Evolutionary conservation across 805 yeast species (phyloP).

Genomic region (Saccharomycopsis selenospora): DNA sequence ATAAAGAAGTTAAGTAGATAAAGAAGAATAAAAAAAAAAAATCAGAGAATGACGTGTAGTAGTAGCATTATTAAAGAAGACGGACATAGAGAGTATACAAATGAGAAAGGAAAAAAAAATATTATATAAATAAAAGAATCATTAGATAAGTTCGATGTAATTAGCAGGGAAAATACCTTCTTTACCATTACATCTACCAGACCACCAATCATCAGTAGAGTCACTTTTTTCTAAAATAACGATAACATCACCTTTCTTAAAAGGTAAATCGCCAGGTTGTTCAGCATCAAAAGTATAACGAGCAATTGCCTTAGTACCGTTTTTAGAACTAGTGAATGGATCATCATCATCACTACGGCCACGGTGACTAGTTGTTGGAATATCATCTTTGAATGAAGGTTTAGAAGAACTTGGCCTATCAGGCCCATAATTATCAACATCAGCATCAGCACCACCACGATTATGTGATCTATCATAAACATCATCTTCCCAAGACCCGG

Average conservation of each 20-base stretch:
- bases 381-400: constrained; percentile 32
- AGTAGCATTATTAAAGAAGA: background rate
- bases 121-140: background rate
- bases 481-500: constrained; percentile 78
- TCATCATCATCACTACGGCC: constrained; percentile 37
- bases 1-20: too few species aligned
- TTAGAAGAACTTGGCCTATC: constrained; percentile 30
- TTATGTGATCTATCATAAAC: constrained; percentile 50
- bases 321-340: constrained; percentile 23
- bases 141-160: constrained; percentile 61
- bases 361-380: constrained; percentile 36
- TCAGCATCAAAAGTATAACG: constrained; percentile 85
- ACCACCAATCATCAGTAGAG: constrained; percentile 98
- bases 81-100: background rate
- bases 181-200: constrained; percentile 75
- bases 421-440: constrained; percentile 33
- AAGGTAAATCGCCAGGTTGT: constrained; percentile 86
- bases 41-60: background rate
- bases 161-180: constrained; percentile 98
- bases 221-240: constrained; percentile 80
- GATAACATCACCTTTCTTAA: constrained; percentile 90
- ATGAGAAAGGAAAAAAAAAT: background rate
- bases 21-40: too few species aligned
- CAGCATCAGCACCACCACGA: constrained; percentile 29
- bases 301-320: constrained; percentile 79